Evolutionary conservation across 164 flowering plant species (phyloP).

Genomic region (Tetracentron sinense): DNA sequence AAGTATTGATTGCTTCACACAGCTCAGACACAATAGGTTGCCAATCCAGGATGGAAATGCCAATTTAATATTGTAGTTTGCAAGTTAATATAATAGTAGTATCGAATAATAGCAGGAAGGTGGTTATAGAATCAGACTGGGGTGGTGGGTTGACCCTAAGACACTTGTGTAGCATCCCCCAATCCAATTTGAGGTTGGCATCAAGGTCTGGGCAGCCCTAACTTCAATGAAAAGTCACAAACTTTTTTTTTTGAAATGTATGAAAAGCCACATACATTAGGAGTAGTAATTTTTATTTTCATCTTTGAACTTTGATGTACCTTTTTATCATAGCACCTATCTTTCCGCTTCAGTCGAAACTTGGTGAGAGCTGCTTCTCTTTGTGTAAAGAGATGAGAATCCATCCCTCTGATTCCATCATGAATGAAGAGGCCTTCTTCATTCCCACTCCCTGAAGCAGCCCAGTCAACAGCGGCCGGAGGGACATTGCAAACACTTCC

Average conservation of each 20-base stretch:
- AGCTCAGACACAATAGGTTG: no score
- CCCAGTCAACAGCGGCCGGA: slow-evolving; percentile 21
- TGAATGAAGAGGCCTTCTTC: slow-evolving; percentile 29
- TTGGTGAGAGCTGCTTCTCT: slow-evolving; percentile 89
- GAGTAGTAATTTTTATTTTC: not conserved
- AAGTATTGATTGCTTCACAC: no score
- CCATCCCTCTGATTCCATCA: slow-evolving; percentile 20
- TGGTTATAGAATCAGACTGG: no score
- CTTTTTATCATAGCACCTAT: slow-evolving; percentile 91
- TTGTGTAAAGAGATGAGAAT: slow-evolving; percentile 41
- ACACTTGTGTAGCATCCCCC: no score
- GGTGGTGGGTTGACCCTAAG: no score
- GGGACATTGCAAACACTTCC: slow-evolving; percentile 43
- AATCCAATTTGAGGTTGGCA: no score
- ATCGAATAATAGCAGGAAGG: no score
- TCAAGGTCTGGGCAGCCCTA: not conserved
- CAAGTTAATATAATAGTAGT: no score
- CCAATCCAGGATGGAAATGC: no score
- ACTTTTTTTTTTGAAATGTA: not conserved
- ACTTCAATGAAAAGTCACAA: not conserved
- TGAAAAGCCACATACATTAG: not conserved
- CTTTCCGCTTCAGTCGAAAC: slow-evolving; percentile 89
- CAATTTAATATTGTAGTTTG: no score
- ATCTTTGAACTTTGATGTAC: slow-evolving; percentile 18
- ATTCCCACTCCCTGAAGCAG: slow-evolving; percentile 36